phyloP scores from a whole-genome alignment of 371 early-diverging fungal species.

The Choanephora cucurbitarum region DNA sequence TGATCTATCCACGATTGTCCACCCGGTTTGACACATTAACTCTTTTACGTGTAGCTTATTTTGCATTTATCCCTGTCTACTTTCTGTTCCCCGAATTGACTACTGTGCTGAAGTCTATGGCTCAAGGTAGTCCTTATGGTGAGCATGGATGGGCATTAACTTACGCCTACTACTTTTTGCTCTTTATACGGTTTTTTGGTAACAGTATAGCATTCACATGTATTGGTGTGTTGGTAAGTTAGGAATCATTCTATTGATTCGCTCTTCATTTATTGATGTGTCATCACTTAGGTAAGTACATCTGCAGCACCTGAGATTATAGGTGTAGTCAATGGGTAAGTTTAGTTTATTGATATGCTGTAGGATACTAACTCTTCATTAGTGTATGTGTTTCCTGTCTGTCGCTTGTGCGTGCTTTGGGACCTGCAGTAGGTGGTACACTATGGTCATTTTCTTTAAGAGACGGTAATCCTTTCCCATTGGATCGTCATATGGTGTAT shows the following conservation, averaged over 20 bases:
- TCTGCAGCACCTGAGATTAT: conserved; percentile 57
- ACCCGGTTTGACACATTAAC: conserved; percentile 35
- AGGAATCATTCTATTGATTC: too few relatives aligned
- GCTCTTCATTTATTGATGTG: not conserved
- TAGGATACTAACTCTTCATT: not conserved
- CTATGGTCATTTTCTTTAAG: conserved; percentile 66
- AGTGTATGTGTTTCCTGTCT: conserved; percentile 57
- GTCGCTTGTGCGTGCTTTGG: conserved; percentile 62
- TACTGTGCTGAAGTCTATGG: conserved; percentile 19
- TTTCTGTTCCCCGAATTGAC: conserved; percentile 48
- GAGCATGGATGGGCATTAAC: conserved; percentile 21
- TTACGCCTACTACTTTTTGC: conserved; percentile 33
- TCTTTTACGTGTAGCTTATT: conserved; percentile 39
- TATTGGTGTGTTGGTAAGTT: conserved; percentile 58
- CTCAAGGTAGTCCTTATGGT: not conserved
- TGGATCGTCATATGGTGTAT: conserved; percentile 65
- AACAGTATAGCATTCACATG: conserved; percentile 64
- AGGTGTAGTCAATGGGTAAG: conserved; percentile 70
- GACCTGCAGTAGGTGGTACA: conserved; percentile 65
- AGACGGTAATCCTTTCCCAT: conserved; percentile 58
- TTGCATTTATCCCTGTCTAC: conserved; percentile 45
- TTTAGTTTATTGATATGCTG: not conserved
- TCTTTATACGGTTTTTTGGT: conserved; percentile 49
- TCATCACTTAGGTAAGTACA: conserved; percentile 49
- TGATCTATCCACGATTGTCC: conserved; percentile 56